Percentiles rank a stretch among this genome's conserved stretches.
Evolutionary conservation across 352 stramenopile genomes (phyloP).

Genomic region (Globisporangium middletonii): DNA sequence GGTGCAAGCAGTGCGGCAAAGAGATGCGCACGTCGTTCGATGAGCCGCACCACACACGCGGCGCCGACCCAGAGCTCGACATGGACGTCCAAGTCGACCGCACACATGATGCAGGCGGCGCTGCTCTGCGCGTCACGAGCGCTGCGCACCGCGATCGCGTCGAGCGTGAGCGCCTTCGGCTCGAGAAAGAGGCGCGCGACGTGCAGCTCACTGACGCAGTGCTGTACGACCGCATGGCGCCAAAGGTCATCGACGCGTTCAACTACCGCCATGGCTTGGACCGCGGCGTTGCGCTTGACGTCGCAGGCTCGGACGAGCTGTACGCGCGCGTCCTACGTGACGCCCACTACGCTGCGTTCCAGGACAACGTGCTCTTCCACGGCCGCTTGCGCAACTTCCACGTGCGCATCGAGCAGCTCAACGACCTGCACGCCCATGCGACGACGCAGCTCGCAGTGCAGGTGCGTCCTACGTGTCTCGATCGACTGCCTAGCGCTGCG

Average conservation of each 20-base stretch:
- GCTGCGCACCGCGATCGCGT: conserved; percentile 34
- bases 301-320: conserved; percentile 30
- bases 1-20: conserved; percentile 64
- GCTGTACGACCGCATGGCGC: conserved; percentile 53
- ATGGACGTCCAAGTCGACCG: conserved; percentile 45
- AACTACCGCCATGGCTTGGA: conserved; percentile 68
- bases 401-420: conserved; percentile 56
- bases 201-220: conserved; percentile 43
- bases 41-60: conserved; percentile 36
- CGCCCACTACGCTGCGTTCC: conserved; percentile 43
- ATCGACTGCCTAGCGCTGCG: background rate
- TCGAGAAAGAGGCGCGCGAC: conserved; percentile 65
- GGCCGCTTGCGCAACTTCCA: conserved; percentile 62
- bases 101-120: conserved; percentile 31
- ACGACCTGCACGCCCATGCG: conserved; percentile 27
- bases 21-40: conserved; percentile 61
- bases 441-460: conserved; percentile 43
- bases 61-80: conserved; percentile 43
- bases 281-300: conserved; percentile 19
- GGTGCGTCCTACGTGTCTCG: conserved; percentile 20
- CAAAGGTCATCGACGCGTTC: conserved; percentile 62
- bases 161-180: conserved; percentile 50
- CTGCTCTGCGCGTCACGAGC: conserved; percentile 28
- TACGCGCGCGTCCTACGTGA: conserved; percentile 48
- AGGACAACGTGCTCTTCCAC: conserved; percentile 64